Conservation (phyloP, 441 rosid genomes). For the Adansonia madagascariensis region DNA sequence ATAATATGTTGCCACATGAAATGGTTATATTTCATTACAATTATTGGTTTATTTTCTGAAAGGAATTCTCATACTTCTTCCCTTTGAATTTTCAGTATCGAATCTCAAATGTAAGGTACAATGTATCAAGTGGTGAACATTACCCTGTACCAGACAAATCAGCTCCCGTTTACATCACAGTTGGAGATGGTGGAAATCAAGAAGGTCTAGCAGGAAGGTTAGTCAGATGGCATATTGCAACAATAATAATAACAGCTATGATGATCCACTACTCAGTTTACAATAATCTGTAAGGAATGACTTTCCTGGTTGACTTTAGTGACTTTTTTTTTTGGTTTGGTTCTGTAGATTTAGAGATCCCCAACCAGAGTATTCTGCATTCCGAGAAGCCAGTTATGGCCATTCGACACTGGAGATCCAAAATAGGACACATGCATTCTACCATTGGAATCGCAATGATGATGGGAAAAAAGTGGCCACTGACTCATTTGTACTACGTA, state of each 20-base stretch:
- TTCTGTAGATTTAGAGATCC: slow-evolving; percentile 61
- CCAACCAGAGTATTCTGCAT: slow-evolving; percentile 79
- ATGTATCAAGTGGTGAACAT: slow-evolving; percentile 64
- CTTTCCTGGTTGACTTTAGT: background rate
- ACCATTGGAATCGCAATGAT: slow-evolving; percentile 81
- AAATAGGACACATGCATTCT: slow-evolving; percentile 73
- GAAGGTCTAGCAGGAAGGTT: slow-evolving; percentile 89
- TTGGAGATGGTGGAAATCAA: slow-evolving; percentile 98
- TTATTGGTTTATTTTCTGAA: background rate
- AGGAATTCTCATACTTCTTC: slow-evolving; percentile 8
- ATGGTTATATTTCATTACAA: background rate
- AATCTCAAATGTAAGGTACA: slow-evolving; percentile 72
- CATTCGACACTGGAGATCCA: slow-evolving; percentile 69
- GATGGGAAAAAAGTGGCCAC: slow-evolving; percentile 64
- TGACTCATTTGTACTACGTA: slow-evolving; percentile 57
- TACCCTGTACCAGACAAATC: slow-evolving; percentile 72
- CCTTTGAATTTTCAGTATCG: slow-evolving; percentile 60
- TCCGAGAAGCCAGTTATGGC: slow-evolving; percentile 77
- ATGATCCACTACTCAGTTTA: background rate
- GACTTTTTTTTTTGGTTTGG: slow-evolving; percentile 18
- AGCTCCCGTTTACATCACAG: slow-evolving; percentile 87
- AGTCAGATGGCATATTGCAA: slow-evolving; percentile 29
- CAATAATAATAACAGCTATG: background rate
- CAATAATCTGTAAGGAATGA: background rate
- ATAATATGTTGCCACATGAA: background rate